Evolutionary conservation across 2,329 filamentous ascomycete genomes (phyloP), one percentile per base, ranked within the genome.

Genomic region (Epichloe elymi): DNA sequence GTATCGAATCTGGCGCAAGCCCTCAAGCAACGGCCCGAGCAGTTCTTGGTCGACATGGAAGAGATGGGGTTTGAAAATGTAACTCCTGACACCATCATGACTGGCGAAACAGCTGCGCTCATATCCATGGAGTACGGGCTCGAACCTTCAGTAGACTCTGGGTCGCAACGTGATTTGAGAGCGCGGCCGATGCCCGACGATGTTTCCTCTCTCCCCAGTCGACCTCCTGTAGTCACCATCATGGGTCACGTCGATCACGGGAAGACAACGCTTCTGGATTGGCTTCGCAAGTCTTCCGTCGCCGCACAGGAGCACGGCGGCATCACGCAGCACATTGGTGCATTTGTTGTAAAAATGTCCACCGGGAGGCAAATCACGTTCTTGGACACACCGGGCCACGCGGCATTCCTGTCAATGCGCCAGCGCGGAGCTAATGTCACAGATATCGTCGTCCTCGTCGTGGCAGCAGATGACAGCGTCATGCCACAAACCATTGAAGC

Each of bases 201-300:
- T 64, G 76, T 73, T 46, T 80, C 85, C 0, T 59, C 67, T 14
- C 68, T 96, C 7, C 88, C 89, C 2, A 67, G 73, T 36, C 80
- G 94, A 15, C 91, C 93, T 7, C 94, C 93, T 0, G 88, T 98
- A 37, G 90, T 98, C 39, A 97, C 94, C 0, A 98, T 98, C 62
- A 98, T 98, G 94, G 93, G 93, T 2, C 93, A 98, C 57, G 93
- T 98, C 59, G 94, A 98, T 64, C 93, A 98, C 65, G 93, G 93
- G 50, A 98, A 98, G 72, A 98, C 93, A 0, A 98, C 94, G 0
- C 82, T 98, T 41, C 74, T 98, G 10, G 93, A 98, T 64, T 97
- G 84, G 70, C 74, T 98, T 43, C 86, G 93, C 38, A 94, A 95
- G 60, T 93, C 90, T 1, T 96, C 89, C 6, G 82, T 98, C 42